Evolutionary conservation across 306 rosid genomes (phyloP).

Genomic region (Sesbania bispinosa): DNA sequence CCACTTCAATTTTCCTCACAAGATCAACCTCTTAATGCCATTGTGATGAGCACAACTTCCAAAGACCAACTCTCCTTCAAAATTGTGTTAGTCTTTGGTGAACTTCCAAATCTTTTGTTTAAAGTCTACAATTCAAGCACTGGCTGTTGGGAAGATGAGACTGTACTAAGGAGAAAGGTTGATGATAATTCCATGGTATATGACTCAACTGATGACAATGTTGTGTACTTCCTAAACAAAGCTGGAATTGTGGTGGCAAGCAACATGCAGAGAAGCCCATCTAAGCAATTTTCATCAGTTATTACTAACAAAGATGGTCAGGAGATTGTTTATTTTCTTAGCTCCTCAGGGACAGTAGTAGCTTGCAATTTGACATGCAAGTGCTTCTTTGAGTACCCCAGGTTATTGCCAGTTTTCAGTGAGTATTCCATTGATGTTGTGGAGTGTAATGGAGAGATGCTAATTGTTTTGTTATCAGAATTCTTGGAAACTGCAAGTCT

Average conservation of each 20-base stretch:
- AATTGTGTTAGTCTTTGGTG: slow-evolving; percentile 62
- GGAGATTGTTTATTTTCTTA: slow-evolving; percentile 61
- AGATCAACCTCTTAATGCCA: slow-evolving; percentile 56
- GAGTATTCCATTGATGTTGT: slow-evolving; percentile 86
- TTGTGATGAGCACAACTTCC: slow-evolving; percentile 57
- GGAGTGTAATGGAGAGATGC: slow-evolving; percentile 74
- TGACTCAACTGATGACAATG: slow-evolving; percentile 52
- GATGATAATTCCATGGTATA: slow-evolving; percentile 30
- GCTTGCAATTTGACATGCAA: slow-evolving; percentile 59
- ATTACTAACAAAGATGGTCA: slow-evolving; percentile 46
- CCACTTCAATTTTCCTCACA: slow-evolving; percentile 35
- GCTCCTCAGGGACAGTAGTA: slow-evolving; percentile 68
- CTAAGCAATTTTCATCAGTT: slow-evolving; percentile 80
- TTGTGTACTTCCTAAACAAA: slow-evolving; percentile 67
- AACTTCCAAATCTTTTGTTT: slow-evolving; percentile 55
- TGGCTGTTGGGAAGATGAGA: slow-evolving; percentile 58
- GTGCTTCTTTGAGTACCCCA: slow-evolving; percentile 62
- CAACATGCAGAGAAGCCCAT: slow-evolving; percentile 81
- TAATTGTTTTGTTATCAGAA: slow-evolving; percentile 71
- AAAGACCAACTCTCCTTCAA: slow-evolving; percentile 35
- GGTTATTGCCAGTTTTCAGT: slow-evolving; percentile 62
- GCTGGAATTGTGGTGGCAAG: slow-evolving; percentile 75
- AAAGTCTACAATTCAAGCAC: slow-evolving; percentile 45
- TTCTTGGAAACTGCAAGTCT: slow-evolving; percentile 66
- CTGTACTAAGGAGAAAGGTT: slow-evolving; percentile 37